Base-by-base conservation (phyloP, 2,329 filamentous ascomycete genomes). In the Orbilia blumenaviensis region DNA sequence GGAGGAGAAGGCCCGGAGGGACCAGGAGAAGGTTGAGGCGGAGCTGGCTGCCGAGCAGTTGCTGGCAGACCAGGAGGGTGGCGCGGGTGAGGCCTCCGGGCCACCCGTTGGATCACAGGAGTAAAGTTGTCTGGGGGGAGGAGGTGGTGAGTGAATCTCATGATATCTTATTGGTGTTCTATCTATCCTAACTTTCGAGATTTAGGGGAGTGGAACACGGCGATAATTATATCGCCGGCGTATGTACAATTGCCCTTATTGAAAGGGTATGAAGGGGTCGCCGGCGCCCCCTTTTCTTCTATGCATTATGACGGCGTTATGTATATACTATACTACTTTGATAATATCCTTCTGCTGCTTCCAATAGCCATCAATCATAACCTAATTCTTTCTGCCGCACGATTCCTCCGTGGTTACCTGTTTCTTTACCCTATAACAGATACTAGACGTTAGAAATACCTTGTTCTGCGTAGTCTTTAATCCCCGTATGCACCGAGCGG, bases 321-420 rank as follows among this genome's bases (percentile, higher is more conserved):
- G 21, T 38, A 7, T 3, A 34, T 48, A 18, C 34, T 50, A 2
- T 21, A 14, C 27, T 18, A n/a, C 7, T 12, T 48, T 16, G 21
- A 60, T 60, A 16, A 27, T 16, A 9, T 56, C 60, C n/a, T 58
- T 14, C 7, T 36, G 14, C 36, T 58, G 9, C 60, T 66, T 27
- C 21, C 44, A 27, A 21, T 21, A 16, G n/a, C 10, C 7, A 60
- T 74, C 44, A 74, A 42, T 67, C 52, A 14, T 42, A 32, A 1
- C 92, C 92, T 78, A 88, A 89, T 78, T 94, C 91, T 84, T 92
- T 94, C 83, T 93, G 90, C 82, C 92, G 87, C 64, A 90, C 84
- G 77, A 94, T 89, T 48, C 86, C 89, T 54, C 88, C 90, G 72
- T 88, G 85, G n/a, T 86, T 82, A 2, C 90, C 90, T 94, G 88